Conservation (phyloP, 2,329 filamentous ascomycete species). For the Zasmidium citrigriseum region DNA sequence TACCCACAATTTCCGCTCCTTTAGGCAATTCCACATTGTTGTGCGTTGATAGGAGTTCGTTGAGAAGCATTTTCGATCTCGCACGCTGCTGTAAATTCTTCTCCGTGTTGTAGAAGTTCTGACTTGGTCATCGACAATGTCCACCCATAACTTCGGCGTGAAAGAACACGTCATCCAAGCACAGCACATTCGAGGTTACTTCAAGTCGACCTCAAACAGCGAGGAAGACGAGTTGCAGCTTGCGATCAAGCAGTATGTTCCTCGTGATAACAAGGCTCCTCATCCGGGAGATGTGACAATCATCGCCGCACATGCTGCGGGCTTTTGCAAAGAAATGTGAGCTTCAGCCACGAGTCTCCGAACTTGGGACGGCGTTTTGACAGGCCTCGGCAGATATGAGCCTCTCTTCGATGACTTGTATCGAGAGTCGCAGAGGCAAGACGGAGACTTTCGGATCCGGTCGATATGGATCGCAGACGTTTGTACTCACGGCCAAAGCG, state of each 20-base stretch:
- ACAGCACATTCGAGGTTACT: conserved; percentile 2
- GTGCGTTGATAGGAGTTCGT: too few relatives aligned
- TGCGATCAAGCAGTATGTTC: conserved; percentile 20
- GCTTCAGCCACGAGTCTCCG: too few relatives aligned
- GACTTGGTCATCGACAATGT: too few relatives aligned
- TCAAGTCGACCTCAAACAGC: not conserved
- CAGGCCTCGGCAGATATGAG: conserved; percentile 9
- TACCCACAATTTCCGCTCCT: too few relatives aligned
- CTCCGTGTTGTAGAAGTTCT: too few relatives aligned
- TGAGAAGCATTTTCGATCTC: too few relatives aligned
- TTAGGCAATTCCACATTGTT: not conserved
- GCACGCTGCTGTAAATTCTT: too few relatives aligned
- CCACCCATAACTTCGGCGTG: too few relatives aligned
- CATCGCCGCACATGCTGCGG: conserved; percentile 11
- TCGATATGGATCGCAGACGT: conserved; percentile 24
- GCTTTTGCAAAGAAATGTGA: conserved; percentile 17
- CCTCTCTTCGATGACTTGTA: conserved; percentile 3
- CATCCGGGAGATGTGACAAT: conserved; percentile 17
- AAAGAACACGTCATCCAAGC: too few relatives aligned
- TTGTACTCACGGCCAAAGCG: conserved; percentile 13
- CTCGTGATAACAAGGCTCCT: conserved; percentile 1
- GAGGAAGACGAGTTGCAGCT: conserved; percentile 4
- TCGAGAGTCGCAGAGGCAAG: not conserved
- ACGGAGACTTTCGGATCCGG: conserved; percentile 8
- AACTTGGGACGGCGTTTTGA: too few relatives aligned